These are phyloP conservation scores for Acorus calamus DNA, from an alignment of 106 monocot species.

Conservation along the genomic window DNA sequence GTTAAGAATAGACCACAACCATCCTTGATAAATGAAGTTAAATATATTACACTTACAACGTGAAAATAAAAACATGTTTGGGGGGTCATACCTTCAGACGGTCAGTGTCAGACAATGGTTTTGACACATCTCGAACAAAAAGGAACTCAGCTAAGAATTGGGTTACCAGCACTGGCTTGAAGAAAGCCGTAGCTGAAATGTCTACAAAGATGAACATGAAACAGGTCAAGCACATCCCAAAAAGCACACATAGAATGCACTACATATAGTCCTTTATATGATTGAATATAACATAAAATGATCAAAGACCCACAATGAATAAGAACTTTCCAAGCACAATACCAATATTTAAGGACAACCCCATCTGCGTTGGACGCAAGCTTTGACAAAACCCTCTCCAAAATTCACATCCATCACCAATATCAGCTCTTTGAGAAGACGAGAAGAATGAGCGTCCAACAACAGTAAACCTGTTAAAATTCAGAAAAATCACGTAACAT, in stretches of 20 bases:
- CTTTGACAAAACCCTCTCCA: constrained; percentile 84
- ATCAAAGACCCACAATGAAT: not conserved
- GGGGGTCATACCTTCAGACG: too few species aligned
- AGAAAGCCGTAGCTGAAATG: constrained; percentile 52
- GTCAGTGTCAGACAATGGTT: too few species aligned
- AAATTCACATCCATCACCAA: constrained; percentile 69
- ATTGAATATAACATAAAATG: not conserved
- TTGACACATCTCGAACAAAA: too few species aligned
- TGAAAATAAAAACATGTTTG: too few species aligned
- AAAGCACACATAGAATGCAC: not conserved
- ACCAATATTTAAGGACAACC: constrained; percentile 65
- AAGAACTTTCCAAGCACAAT: too few species aligned
- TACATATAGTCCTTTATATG: too few species aligned
- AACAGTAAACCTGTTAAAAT: constrained; percentile 23
- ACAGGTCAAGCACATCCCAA: too few species aligned
- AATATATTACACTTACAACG: too few species aligned
- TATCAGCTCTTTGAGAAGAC: not conserved
- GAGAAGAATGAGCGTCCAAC: constrained; percentile 50
- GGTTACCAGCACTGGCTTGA: constrained; percentile 20
- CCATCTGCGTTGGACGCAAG: constrained; percentile 81
- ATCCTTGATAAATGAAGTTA: too few species aligned
- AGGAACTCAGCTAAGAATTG: too few species aligned
- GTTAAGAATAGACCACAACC: too few species aligned
- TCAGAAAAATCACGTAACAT: not conserved
- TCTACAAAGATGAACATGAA: constrained; percentile 17